Evolutionary conservation across 1,139 yeast genomes (phyloP).

Genomic region (Blastobotrys capitulatus): DNA sequence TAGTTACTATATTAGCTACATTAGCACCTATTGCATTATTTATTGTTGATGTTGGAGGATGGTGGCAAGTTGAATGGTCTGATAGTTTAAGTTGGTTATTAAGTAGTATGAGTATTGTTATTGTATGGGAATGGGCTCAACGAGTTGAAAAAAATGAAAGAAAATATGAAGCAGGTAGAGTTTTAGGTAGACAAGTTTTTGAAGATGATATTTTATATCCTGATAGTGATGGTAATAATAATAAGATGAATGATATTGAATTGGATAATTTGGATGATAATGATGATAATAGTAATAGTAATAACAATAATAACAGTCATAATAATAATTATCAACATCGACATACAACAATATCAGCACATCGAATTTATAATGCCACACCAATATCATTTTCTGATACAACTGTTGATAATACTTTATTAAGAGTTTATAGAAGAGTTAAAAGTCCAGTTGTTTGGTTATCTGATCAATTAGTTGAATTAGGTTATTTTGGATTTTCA

Average conservation of each 20-base stretch:
- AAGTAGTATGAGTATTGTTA: constrained; percentile 61
- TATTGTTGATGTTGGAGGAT: constrained; percentile 68
- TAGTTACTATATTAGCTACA: constrained; percentile 51
- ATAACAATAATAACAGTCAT: not conserved
- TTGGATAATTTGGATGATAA: not conserved
- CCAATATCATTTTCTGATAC: constrained; percentile 3
- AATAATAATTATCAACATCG: not conserved
- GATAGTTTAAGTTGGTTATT: constrained; percentile 69
- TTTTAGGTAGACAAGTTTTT: constrained; percentile 67
- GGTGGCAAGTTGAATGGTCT: constrained; percentile 67
- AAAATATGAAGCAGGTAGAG: constrained; percentile 60
- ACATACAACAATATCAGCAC: not conserved
- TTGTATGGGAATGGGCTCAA: constrained; percentile 86
- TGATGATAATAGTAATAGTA: not conserved
- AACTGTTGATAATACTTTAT: constrained; percentile 1
- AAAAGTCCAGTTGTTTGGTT: constrained; percentile 15
- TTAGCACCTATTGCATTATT: constrained; percentile 59
- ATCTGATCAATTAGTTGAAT: constrained; percentile 14
- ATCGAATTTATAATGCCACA: constrained; percentile 3
- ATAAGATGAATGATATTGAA: not conserved
- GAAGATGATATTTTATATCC: constrained; percentile 48
- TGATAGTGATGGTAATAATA: not conserved
- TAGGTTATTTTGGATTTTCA: constrained; percentile 12
- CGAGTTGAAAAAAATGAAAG: constrained; percentile 53
- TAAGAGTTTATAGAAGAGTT: not conserved